Evolutionary conservation across 129 eudicot genomes (phyloP).

Genomic region (Centella asiatica): DNA sequence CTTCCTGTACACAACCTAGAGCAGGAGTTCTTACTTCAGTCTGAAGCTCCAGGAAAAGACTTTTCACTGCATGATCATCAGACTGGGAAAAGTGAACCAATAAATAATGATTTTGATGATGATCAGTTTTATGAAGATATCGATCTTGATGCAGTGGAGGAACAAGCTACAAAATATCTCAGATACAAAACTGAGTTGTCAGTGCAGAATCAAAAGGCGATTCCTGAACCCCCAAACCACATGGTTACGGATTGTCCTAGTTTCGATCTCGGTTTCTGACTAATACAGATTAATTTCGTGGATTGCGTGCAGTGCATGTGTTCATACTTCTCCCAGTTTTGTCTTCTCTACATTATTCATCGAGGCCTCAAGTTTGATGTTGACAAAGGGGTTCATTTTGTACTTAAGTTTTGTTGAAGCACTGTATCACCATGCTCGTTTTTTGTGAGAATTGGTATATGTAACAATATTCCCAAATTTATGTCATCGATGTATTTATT

Average conservation of each 20-base stretch:
- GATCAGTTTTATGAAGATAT: constrained; percentile 59
- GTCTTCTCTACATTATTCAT: no score
- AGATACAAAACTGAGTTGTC: constrained; percentile 28
- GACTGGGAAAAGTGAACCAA: constrained; percentile 18
- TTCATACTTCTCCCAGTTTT: no score
- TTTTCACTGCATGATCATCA: constrained; percentile 6
- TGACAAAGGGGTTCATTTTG: no score
- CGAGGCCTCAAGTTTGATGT: no score
- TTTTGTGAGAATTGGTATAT: no score
- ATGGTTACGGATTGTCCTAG: constrained; percentile 40
- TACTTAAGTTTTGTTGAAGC: no score
- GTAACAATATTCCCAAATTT: no score
- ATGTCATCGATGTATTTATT: no score
- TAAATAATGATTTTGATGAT: constrained; percentile 27
- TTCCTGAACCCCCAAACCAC: constrained; percentile 17
- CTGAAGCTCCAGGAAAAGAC: constrained; percentile 21
- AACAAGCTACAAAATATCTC: constrained; percentile 57
- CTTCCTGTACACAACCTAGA: constrained; percentile 61
- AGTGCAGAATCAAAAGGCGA: constrained; percentile 10
- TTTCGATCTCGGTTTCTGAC: constrained; percentile 79
- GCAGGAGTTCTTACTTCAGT: constrained; percentile 28
- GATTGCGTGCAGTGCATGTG: no score
- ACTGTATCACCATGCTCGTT: no score
- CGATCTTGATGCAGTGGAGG: constrained; percentile 94
- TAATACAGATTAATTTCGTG: no score